Percentiles rank a stretch among this genome's conserved stretches.
Conservation (phyloP, 139 green algal genomes). For the Edaphochlamys debaryana region DNA sequence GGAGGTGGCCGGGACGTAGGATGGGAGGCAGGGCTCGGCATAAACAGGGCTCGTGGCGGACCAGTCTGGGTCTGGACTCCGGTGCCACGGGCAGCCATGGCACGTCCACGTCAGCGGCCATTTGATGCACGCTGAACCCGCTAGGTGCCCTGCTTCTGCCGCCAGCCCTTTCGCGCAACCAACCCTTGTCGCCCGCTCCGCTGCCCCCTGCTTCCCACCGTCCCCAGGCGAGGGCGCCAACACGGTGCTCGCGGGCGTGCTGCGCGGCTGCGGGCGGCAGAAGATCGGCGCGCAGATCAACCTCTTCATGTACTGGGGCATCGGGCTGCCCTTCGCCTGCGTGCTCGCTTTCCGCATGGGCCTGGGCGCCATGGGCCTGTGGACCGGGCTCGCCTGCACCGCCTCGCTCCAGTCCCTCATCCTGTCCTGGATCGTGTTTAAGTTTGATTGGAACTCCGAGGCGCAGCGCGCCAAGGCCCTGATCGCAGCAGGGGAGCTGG, state of each 20-base stretch:
- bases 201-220: no score
- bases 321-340: constrained; percentile 70
- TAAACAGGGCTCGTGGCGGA: no score
- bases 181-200: no score
- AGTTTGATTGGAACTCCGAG: constrained; percentile 64
- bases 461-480: constrained; percentile 58
- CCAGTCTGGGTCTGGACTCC: no score
- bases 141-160: no score
- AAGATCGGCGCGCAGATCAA: constrained; percentile 71
- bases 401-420: constrained; percentile 57
- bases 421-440: constrained; percentile 44
- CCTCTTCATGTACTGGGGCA: constrained; percentile 69
- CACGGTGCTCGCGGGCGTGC: constrained; percentile 67
- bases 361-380: constrained; percentile 70
- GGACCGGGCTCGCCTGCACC: constrained; percentile 70
- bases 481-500: constrained; percentile 60
- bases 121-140: no score
- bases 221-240: constrained; percentile 69
- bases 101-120: no score
- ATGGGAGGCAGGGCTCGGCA: background rate
- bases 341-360: constrained; percentile 65
- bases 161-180: no score
- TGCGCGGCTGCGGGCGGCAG: constrained; percentile 71
- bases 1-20: no score
- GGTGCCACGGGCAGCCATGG: no score